Conservation (phyloP, 257 asterid genomes). For the Eustoma russellianum region DNA sequence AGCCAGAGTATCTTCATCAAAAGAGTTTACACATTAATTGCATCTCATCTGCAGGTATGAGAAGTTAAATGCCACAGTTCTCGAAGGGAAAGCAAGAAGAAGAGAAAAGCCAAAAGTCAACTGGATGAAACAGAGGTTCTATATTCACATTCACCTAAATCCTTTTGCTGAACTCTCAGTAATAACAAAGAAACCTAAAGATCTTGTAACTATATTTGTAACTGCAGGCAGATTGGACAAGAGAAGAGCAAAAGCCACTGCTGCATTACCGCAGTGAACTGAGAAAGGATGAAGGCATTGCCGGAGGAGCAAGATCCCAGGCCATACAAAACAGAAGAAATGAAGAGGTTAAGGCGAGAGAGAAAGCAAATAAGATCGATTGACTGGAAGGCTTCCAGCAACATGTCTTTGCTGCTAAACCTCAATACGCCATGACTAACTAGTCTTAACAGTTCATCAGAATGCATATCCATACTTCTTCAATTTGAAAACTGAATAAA, state of each 20-base stretch:
- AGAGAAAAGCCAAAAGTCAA: conserved; percentile 37
- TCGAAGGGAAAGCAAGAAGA: conserved; percentile 57
- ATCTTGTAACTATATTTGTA: background rate
- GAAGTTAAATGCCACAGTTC: conserved; percentile 37
- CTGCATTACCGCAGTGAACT: conserved; percentile 29
- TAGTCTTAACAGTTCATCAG: background rate
- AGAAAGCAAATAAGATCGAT: conserved; percentile 60
- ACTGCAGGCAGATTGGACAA: conserved; percentile 64
- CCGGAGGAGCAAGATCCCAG: conserved; percentile 45
- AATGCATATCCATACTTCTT: conserved; percentile 1
- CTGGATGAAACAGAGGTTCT: conserved; percentile 51
- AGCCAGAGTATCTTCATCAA: too few species aligned
- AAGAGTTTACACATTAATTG: too few species aligned
- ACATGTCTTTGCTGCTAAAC: conserved; percentile 56
- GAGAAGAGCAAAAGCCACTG: conserved; percentile 37
- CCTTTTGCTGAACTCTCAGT: too few species aligned
- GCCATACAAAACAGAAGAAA: conserved; percentile 48
- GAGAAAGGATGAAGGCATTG: conserved; percentile 33
- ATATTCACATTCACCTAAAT: conserved; percentile 2
- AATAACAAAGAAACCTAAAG: too few species aligned
- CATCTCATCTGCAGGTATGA: conserved; percentile 40
- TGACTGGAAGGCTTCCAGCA: conserved; percentile 65
- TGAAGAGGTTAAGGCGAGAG: conserved; percentile 58
- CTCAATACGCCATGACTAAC: background rate
- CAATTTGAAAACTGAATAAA: background rate